Evolutionary conservation across 305 asterid genomes (phyloP), one percentile per base, ranked within the genome.

Genomic region (Plantago lanceolata): DNA sequence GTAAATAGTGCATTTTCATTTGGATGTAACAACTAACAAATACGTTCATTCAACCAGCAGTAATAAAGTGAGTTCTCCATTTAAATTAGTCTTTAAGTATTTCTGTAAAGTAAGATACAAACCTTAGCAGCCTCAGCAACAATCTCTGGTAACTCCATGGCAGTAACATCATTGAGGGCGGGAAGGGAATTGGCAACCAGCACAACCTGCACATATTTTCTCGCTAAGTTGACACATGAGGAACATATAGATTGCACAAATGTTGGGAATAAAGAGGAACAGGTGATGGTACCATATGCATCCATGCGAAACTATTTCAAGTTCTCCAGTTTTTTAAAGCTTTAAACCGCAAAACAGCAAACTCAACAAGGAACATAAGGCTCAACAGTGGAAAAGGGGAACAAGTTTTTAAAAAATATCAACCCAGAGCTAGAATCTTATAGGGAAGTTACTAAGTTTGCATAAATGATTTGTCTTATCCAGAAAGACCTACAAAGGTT

Each of bases 61-160:
- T 35, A 35, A 35, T 8, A 8, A 7, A 35, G 11, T 35, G 43
- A 35, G 43, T 35, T 35, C 8, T 2, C 1, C 8, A 5, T 21
- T 13, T 8, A 28, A 5, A 5, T 40, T 7, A 40, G 43, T 47
- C 9, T 31, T 37, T 24, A 5, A 37, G 43, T 15, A 31, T 5
- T 1, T 16, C n/a, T 18, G 68, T 8, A 26, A 13, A 14, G 37
- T 63, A 71, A 66, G 63, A 54, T 64, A 70, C 62, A 55, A 47
- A 92, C 98, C 98, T 92, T 92, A 33, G 98, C 98, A 77, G 98
- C 98, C 76, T 89, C 98, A 28, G 98, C 98, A 35, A 89, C 86
- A 73, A 92, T 87, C 75, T 92, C 98, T 16, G 98, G 98, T 40
- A 92, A 65, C 81, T 89, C 98, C 95, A 87, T 84, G 19, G 98